Evolutionary conservation across 164 flowering plant genomes (phyloP).

Genomic region (Kingdonia uniflora): DNA sequence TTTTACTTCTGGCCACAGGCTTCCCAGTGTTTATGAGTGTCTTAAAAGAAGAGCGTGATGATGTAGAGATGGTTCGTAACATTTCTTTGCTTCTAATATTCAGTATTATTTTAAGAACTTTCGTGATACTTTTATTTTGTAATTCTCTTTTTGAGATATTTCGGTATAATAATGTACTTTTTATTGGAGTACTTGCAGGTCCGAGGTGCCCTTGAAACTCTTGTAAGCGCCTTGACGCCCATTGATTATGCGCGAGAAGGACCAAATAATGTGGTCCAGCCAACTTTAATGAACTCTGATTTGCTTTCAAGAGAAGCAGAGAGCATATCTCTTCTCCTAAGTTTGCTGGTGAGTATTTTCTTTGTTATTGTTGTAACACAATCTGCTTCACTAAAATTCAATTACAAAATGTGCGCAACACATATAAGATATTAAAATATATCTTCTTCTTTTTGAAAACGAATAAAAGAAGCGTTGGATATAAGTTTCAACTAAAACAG

Average conservation of each 20-base stretch:
- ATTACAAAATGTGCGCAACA: no score
- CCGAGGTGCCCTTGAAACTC: constrained; percentile 91
- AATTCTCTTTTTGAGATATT: not conserved
- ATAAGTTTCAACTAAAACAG: no score
- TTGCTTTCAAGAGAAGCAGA: constrained; percentile 88
- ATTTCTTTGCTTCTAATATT: not conserved
- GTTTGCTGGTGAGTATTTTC: constrained; percentile 70
- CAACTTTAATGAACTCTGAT: constrained; percentile 87
- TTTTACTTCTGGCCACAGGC: constrained; percentile 37
- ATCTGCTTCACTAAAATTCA: no score
- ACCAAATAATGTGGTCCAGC: constrained; percentile 63
- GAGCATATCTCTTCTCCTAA: constrained; percentile 80
- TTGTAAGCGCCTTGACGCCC: constrained; percentile 83
- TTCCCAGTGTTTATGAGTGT: constrained; percentile 82
- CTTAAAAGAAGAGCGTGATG: constrained; percentile 86
- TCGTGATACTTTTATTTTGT: not conserved
- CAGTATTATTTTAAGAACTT: no score
- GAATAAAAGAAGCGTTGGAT: no score
- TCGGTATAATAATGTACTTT: not conserved
- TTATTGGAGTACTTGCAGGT: constrained; percentile 40
- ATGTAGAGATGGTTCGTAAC: constrained; percentile 84
- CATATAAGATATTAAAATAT: no score
- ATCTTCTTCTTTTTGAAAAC: no score
- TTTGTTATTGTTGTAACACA: constrained; percentile 1
- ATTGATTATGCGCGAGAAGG: constrained; percentile 41